Conservation (phyloP, 768 basidiomycete species). For the Podaxis mareebaensis region DNA sequence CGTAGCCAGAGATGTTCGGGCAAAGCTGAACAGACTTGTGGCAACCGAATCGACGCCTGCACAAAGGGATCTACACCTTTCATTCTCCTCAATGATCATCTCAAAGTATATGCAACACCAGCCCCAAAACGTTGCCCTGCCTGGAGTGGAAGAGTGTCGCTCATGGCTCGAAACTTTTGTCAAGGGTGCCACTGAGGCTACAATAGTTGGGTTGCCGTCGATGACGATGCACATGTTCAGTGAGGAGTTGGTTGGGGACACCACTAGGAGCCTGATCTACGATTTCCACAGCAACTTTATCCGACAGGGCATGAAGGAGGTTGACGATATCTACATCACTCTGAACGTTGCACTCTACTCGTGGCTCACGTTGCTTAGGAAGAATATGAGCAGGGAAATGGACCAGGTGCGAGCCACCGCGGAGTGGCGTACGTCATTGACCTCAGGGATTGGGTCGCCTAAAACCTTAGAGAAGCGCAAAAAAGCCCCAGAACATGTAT, state of each 20-base stretch:
- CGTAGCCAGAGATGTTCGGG: slow-evolving; percentile 65
- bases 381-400: slow-evolving; percentile 75
- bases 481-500: slow-evolving; percentile 39
- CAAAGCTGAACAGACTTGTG: slow-evolving; percentile 66
- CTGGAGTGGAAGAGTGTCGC: slow-evolving; percentile 35
- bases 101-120: slow-evolving; percentile 71
- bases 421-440: slow-evolving; percentile 49
- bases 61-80: slow-evolving; percentile 65
- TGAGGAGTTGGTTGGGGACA: slow-evolving; percentile 52
- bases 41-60: slow-evolving; percentile 48
- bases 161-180: slow-evolving; percentile 65
- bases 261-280: slow-evolving; percentile 50
- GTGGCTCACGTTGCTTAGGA: slow-evolving; percentile 78
- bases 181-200: slow-evolving; percentile 65
- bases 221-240: slow-evolving; percentile 84
- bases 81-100: slow-evolving; percentile 76
- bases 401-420: slow-evolving; percentile 65
- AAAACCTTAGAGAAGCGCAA: slow-evolving; percentile 26
- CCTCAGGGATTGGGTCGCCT: slow-evolving; percentile 27
- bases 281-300: slow-evolving; percentile 74
- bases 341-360: slow-evolving; percentile 81
- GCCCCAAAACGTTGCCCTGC: slow-evolving; percentile 35
- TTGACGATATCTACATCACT: slow-evolving; percentile 83
- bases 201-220: slow-evolving; percentile 76
- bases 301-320: slow-evolving; percentile 51